phyloP scores from a whole-genome alignment of 768 basidiomycete genomes.

The Termitomyces sp. region DNA sequence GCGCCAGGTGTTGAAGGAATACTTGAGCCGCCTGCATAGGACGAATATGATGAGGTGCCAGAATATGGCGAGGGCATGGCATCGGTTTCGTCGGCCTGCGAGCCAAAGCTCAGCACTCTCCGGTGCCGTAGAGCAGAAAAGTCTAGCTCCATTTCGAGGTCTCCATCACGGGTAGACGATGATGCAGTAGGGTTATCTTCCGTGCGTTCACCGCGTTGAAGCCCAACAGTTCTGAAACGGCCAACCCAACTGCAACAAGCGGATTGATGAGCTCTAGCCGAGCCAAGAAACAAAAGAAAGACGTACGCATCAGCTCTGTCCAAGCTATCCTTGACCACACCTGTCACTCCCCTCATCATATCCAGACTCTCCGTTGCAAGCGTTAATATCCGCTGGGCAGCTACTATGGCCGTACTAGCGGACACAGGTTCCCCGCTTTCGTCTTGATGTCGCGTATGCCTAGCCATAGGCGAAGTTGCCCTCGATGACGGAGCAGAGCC shows the following conservation, averaged over 20 bases:
- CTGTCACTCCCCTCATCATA: slow-evolving; percentile 88
- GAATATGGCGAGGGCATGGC: slow-evolving; percentile 21
- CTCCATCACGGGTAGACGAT: neutral
- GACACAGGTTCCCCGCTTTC: slow-evolving; percentile 20
- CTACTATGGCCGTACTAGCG: slow-evolving; percentile 59
- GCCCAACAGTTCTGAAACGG: neutral
- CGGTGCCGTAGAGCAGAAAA: slow-evolving; percentile 9
- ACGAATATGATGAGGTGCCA: slow-evolving; percentile 24
- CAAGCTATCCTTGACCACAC: slow-evolving; percentile 82
- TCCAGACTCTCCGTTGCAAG: slow-evolving; percentile 90
- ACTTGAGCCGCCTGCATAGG: slow-evolving; percentile 23
- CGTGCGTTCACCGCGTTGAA: slow-evolving; percentile 2
- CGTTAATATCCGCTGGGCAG: slow-evolving; percentile 77
- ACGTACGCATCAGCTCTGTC: slow-evolving; percentile 82
- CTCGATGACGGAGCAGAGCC: slow-evolving; percentile 25
- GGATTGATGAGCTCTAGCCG: neutral
- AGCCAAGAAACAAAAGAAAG: slow-evolving; percentile 3
- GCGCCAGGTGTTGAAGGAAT: slow-evolving; percentile 31
- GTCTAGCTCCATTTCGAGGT: slow-evolving; percentile 10
- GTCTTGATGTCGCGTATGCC: slow-evolving; percentile 17
- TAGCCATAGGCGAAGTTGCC: slow-evolving; percentile 19
- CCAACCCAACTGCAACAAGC: neutral
- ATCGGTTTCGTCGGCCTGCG: slow-evolving; percentile 20
- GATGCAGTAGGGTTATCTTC: neutral
- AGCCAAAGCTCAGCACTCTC: slow-evolving; percentile 10